Percentiles rank a stretch among this genome's conserved stretches.
Evolutionary conservation across 176 grass and related monocot genomes (phyloP).

Genomic region (Dactylis glomerata): DNA sequence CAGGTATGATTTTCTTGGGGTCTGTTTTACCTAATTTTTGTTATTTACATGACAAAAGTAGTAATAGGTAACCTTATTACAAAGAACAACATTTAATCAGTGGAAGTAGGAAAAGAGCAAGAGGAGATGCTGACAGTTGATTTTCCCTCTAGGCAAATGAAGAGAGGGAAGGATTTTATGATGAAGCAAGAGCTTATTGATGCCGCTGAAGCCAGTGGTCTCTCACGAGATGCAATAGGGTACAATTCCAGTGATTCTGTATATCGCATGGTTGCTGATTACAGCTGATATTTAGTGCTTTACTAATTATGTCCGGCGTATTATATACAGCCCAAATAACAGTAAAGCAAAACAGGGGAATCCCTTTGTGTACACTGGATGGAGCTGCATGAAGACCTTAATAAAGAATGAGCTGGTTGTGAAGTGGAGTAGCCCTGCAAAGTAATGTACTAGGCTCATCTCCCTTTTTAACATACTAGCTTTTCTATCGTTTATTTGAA

Average conservation of each 20-base stretch:
- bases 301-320: slow-evolving; percentile 10
- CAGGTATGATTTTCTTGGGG: slow-evolving; percentile 36
- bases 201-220: slow-evolving; percentile 86
- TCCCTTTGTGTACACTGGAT: slow-evolving; percentile 71
- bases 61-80: neutral
- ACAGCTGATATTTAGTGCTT: neutral
- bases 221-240: slow-evolving; percentile 67
- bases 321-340: slow-evolving; percentile 61
- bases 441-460: slow-evolving; percentile 43
- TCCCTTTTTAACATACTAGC: slow-evolving; percentile 15
- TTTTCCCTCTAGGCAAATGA: slow-evolving; percentile 44
- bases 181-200: slow-evolving; percentile 87
- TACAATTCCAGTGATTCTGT: slow-evolving; percentile 32
- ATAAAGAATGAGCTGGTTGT: slow-evolving; percentile 44
- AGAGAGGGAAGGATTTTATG: slow-evolving; percentile 51
- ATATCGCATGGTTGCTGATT: neutral
- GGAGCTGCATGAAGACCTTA: slow-evolving; percentile 89
- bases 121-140: neutral
- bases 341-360: slow-evolving; percentile 50
- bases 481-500: neutral
- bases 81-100: neutral
- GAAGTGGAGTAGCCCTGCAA: slow-evolving; percentile 65
- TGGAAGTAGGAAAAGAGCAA: neutral
- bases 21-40: neutral
- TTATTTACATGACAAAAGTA: neutral